phyloP scores from a whole-genome alignment of 176 grass and related monocot species.

The Leersia perrieri region DNA sequence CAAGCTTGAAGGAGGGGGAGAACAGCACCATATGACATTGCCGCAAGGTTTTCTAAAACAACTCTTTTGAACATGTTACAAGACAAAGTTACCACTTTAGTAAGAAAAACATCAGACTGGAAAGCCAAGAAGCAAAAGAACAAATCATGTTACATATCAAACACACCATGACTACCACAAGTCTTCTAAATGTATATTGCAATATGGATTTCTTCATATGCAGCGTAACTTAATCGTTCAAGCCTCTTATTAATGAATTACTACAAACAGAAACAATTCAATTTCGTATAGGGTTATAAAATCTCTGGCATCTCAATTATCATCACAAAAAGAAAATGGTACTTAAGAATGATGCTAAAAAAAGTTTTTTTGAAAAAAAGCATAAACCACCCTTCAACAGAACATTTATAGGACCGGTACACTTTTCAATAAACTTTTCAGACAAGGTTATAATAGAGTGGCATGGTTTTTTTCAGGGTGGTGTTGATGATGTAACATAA shows the following conservation, averaged over 20 bases:
- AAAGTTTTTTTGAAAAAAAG: background rate
- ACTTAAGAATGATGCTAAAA: background rate
- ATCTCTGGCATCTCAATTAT: background rate
- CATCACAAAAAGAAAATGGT: background rate
- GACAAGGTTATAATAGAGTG: slow-evolving; percentile 30
- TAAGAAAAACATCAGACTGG: slow-evolving; percentile 11
- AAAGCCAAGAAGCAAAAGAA: background rate
- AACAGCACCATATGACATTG: background rate
- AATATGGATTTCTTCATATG: slow-evolving; percentile 1
- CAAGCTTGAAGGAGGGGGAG: slow-evolving; percentile 3
- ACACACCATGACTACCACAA: background rate
- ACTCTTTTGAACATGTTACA: slow-evolving; percentile 6
- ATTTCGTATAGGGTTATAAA: slow-evolving; percentile 10
- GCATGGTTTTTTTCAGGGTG: background rate
- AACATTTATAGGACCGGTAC: background rate
- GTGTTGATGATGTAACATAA: slow-evolving; percentile 15
- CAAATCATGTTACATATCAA: slow-evolving; percentile 11
- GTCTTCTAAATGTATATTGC: background rate
- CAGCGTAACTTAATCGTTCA: slow-evolving; percentile 19
- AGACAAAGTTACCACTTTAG: slow-evolving; percentile 1
- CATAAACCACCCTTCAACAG: background rate
- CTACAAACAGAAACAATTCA: background rate
- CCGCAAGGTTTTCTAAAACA: slow-evolving; percentile 2
- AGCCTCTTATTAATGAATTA: slow-evolving; percentile 18
- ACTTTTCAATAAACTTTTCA: slow-evolving; percentile 17